Percentiles rank a stretch among this genome's conserved stretches.
Conservation (phyloP, 2,329 filamentous ascomycete species). For the Fusarium graminum region DNA sequence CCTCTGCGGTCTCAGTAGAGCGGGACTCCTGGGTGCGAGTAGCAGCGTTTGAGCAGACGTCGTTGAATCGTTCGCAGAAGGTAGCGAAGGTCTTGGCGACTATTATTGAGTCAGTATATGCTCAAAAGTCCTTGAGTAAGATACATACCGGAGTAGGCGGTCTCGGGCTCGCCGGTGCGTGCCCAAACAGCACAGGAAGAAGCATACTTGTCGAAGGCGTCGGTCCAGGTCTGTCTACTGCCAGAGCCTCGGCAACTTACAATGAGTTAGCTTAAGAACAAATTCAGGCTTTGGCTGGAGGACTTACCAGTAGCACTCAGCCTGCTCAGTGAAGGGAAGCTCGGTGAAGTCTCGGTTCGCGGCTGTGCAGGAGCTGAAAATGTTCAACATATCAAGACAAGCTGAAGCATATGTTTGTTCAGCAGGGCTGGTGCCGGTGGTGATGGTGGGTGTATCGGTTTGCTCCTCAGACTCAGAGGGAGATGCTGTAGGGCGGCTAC, state of each 20-base stretch:
- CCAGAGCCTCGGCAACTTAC: slow-evolving; percentile 44
- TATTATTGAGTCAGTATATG: slow-evolving; percentile 36
- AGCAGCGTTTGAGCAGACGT: slow-evolving; percentile 44
- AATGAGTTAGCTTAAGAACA: slow-evolving; percentile 25
- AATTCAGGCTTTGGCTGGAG: background rate
- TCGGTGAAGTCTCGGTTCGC: slow-evolving; percentile 46
- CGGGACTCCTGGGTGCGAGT: slow-evolving; percentile 25
- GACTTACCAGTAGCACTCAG: slow-evolving; percentile 53
- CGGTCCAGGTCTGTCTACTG: slow-evolving; percentile 47
- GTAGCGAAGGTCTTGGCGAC: slow-evolving; percentile 50
- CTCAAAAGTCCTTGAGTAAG: background rate
- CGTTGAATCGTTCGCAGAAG: slow-evolving; percentile 50
- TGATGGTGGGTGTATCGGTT: slow-evolving; percentile 27
- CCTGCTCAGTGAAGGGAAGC: slow-evolving; percentile 47
- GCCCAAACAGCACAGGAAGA: slow-evolving; percentile 52
- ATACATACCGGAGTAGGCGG: slow-evolving; percentile 46
- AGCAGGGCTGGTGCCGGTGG: slow-evolving; percentile 21
- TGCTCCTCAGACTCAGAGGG: slow-evolving; percentile 3
- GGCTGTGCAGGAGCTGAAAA: slow-evolving; percentile 48
- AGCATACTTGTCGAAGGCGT: slow-evolving; percentile 50
- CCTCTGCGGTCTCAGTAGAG: slow-evolving; percentile 8
- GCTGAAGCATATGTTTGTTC: slow-evolving; percentile 43
- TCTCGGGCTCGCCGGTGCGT: slow-evolving; percentile 45
- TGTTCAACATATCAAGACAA: slow-evolving; percentile 47
- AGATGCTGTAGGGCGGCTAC: slow-evolving; percentile 17